phyloP scores from a whole-genome alignment of 768 basidiomycete species.

The Podaxis sp. region DNA sequence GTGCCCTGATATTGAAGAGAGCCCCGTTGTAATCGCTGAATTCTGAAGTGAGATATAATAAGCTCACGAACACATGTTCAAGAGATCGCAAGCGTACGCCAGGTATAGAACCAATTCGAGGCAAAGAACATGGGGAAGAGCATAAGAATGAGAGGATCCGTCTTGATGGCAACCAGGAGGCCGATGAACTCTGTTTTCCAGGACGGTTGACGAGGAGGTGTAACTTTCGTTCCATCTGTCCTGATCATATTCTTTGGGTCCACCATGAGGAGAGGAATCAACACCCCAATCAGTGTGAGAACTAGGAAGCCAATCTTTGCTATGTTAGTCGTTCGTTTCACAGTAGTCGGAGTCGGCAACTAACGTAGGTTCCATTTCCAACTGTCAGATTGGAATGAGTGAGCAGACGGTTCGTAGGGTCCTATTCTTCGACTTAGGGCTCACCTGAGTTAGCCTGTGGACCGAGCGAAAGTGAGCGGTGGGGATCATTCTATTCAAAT shows the following conservation, averaged over 20 bases:
- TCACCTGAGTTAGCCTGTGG: slow-evolving; percentile 37
- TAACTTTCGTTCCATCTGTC: slow-evolving; percentile 70
- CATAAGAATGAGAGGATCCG: slow-evolving; percentile 69
- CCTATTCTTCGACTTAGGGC: slow-evolving; percentile 14
- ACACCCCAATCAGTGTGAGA: slow-evolving; percentile 66
- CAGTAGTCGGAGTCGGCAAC: slow-evolving; percentile 21
- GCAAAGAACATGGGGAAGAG: slow-evolving; percentile 87
- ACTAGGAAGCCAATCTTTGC: slow-evolving; percentile 66
- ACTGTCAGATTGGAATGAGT: slow-evolving; percentile 34
- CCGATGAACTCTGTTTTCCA: slow-evolving; percentile 77
- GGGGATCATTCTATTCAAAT: background rate
- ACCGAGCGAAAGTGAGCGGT: slow-evolving; percentile 20
- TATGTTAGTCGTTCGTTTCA: slow-evolving; percentile 22
- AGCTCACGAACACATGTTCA: background rate
- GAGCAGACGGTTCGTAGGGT: background rate
- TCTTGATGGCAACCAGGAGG: slow-evolving; percentile 63
- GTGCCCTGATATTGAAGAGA: slow-evolving; percentile 76
- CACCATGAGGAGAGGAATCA: slow-evolving; percentile 68
- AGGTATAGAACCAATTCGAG: slow-evolving; percentile 85
- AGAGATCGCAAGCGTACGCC: slow-evolving; percentile 52
- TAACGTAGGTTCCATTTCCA: slow-evolving; percentile 71
- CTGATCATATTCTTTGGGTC: slow-evolving; percentile 72
- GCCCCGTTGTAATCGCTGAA: slow-evolving; percentile 81
- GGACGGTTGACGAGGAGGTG: slow-evolving; percentile 61
- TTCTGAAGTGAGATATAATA: slow-evolving; percentile 38